These are phyloP conservation scores for Casuarina glauca DNA, from an alignment of 306 rosid genomes.

Conservation along the genomic window DNA sequence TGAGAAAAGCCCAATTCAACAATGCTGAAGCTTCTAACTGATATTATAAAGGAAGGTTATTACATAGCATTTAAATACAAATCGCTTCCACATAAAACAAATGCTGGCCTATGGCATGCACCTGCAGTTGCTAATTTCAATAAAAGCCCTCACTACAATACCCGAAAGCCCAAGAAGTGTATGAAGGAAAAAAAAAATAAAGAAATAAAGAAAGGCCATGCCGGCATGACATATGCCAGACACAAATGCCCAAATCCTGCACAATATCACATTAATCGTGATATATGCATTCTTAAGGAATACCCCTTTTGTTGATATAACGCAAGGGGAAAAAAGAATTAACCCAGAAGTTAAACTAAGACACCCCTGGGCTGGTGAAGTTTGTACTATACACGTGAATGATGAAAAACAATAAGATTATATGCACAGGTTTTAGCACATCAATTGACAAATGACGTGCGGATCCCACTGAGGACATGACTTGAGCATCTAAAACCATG, in stretches of 20 bases:
- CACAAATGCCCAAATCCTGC: slow-evolving; percentile 48
- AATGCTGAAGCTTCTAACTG: slow-evolving; percentile 23
- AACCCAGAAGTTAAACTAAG: slow-evolving; percentile 69
- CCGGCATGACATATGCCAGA: slow-evolving; percentile 44
- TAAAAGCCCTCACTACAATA: slow-evolving; percentile 39
- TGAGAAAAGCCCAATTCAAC: neutral
- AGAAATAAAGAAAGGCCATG: slow-evolving; percentile 34
- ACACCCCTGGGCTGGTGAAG: slow-evolving; percentile 46
- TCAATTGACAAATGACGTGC: slow-evolving; percentile 50
- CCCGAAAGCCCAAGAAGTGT: slow-evolving; percentile 41
- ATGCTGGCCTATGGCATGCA: slow-evolving; percentile 48
- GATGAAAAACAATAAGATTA: slow-evolving; percentile 29
- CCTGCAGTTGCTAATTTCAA: slow-evolving; percentile 42
- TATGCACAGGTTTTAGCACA: slow-evolving; percentile 72
- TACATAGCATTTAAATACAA: slow-evolving; percentile 40
- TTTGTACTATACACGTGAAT: slow-evolving; percentile 64
- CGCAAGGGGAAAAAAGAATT: slow-evolving; percentile 63
- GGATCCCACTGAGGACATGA: slow-evolving; percentile 22
- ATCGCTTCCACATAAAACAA: slow-evolving; percentile 39
- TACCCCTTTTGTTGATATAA: slow-evolving; percentile 68
- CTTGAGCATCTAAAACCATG: slow-evolving; percentile 22
- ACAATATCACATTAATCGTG: slow-evolving; percentile 54
- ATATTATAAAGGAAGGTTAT: slow-evolving; percentile 19
- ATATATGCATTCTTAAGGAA: slow-evolving; percentile 59
- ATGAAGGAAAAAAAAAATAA: slow-evolving; percentile 29